Evolutionary conservation across 148 eudicot species (phyloP).

Genomic region (Dysphania ambrosioides): DNA sequence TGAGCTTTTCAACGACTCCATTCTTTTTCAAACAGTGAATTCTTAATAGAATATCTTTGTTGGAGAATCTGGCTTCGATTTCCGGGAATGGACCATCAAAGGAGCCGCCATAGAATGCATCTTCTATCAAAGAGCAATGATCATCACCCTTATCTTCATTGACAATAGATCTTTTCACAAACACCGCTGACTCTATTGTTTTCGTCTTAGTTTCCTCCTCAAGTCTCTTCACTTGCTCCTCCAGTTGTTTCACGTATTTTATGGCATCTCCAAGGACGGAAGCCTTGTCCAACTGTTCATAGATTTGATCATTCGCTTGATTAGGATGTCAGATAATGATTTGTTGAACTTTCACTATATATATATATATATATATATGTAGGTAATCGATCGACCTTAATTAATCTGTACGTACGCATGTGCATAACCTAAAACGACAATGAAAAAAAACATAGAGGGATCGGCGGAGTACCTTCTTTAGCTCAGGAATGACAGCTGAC

Average conservation of each 20-base stretch:
- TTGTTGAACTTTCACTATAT: too few species aligned
- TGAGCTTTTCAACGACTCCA: constrained; percentile 48
- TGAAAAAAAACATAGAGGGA: too few species aligned
- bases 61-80: constrained; percentile 49
- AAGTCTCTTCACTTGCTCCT: constrained; percentile 53
- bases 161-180: constrained; percentile 40
- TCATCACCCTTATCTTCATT: constrained; percentile 26
- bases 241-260: constrained; percentile 53
- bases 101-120: background rate
- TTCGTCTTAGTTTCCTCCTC: constrained; percentile 55
- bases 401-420: too few species aligned
- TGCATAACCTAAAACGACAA: too few species aligned
- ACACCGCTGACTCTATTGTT: constrained; percentile 43
- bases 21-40: constrained; percentile 54
- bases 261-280: constrained; percentile 62
- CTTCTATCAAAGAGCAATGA: background rate
- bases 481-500: constrained; percentile 56
- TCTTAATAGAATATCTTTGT: constrained; percentile 55
- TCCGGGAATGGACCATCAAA: constrained; percentile 37
- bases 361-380: too few species aligned
- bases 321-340: too few species aligned
- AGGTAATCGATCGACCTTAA: too few species aligned
- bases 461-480: constrained; percentile 76
- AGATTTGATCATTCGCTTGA: background rate
- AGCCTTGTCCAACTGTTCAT: constrained; percentile 64